Evolutionary conservation across 768 basidiomycete genomes (phyloP).

Genomic region (Thelephora aurantiotincta): DNA sequence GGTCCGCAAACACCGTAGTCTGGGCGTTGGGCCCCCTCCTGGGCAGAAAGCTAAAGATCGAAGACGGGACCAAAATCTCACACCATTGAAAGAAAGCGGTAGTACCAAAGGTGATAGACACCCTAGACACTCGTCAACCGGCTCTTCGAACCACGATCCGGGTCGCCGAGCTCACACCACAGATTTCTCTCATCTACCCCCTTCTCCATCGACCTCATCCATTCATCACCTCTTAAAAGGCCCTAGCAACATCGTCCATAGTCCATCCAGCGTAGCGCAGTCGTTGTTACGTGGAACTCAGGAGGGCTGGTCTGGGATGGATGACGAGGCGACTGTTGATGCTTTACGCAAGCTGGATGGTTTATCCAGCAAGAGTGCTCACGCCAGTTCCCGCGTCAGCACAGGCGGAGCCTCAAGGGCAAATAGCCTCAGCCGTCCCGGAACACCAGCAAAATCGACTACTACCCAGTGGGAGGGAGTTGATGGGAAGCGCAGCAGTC

Average conservation of each 20-base stretch:
- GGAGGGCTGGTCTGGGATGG: slow-evolving; percentile 79
- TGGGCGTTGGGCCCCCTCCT: slow-evolving; percentile 35
- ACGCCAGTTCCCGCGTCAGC: slow-evolving; percentile 50
- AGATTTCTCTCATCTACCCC: slow-evolving; percentile 83
- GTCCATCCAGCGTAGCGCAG: slow-evolving; percentile 57
- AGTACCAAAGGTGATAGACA: slow-evolving; percentile 21
- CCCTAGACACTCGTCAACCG: slow-evolving; percentile 50
- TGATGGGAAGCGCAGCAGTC: slow-evolving; percentile 26
- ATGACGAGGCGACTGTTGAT: slow-evolving; percentile 82
- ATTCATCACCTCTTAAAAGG: slow-evolving; percentile 69
- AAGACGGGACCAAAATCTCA: slow-evolving; percentile 17
- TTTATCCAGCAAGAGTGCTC: slow-evolving; percentile 58
- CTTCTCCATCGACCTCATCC: slow-evolving; percentile 82
- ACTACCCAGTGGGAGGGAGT: slow-evolving; percentile 65
- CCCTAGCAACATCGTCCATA: slow-evolving; percentile 22
- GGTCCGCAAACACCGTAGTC: slow-evolving; percentile 57
- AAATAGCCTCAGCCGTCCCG: slow-evolving; percentile 54
- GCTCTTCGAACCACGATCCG: slow-evolving; percentile 41
- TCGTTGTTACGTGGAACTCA: slow-evolving; percentile 78
- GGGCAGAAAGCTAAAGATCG: slow-evolving; percentile 34
- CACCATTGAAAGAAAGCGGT: not conserved
- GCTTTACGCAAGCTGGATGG: slow-evolving; percentile 91
- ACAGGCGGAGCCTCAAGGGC: slow-evolving; percentile 25
- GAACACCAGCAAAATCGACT: slow-evolving; percentile 50
- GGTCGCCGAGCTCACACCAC: slow-evolving; percentile 49